A percentile compares a stretch with the other conserved stretches of the same genome.
These are phyloP conservation scores for Xylariales sp. DNA, from an alignment of 2,329 filamentous ascomycete species.

Conservation along the genomic window DNA sequence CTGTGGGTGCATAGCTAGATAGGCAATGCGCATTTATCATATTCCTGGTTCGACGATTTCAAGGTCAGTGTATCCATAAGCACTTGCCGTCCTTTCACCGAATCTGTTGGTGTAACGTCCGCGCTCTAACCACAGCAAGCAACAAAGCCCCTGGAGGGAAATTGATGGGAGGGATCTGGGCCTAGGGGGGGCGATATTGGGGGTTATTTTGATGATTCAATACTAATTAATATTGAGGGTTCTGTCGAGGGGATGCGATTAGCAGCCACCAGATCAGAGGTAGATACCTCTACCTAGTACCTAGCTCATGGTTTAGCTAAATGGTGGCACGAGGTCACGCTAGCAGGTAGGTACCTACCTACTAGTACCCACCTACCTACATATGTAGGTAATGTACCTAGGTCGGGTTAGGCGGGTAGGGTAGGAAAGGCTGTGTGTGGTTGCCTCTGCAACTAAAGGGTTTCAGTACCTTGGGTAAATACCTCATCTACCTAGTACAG, in stretches of 20 bases:
- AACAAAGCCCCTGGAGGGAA: not conserved
- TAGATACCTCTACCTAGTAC: too few species aligned
- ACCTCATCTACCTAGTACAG: too few species aligned
- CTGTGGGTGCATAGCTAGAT: conserved; percentile 31
- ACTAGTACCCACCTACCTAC: too few species aligned
- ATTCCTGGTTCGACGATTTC: conserved; percentile 1
- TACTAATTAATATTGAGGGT: conserved; percentile 2
- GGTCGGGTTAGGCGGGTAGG: too few species aligned
- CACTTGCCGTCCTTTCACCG: not conserved
- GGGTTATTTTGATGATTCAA: not conserved
- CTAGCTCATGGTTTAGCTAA: conserved; percentile 1
- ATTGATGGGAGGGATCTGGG: not conserved
- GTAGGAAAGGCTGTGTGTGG: not conserved
- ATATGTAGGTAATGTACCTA: too few species aligned
- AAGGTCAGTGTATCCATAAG: conserved; percentile 12
- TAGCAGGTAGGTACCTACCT: not conserved
- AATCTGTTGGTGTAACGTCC: conserved; percentile 1
- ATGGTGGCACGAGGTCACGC: conserved; percentile 7
- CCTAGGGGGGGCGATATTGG: not conserved
- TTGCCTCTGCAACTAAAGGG: not conserved
- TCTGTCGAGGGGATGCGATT: not conserved
- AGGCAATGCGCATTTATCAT: conserved; percentile 25
- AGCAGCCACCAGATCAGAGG: conserved; percentile 11
- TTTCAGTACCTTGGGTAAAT: not conserved
- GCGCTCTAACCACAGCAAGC: not conserved